Base-by-base conservation (phyloP, 805 yeast genomes). In the Candida boidinii region DNA sequence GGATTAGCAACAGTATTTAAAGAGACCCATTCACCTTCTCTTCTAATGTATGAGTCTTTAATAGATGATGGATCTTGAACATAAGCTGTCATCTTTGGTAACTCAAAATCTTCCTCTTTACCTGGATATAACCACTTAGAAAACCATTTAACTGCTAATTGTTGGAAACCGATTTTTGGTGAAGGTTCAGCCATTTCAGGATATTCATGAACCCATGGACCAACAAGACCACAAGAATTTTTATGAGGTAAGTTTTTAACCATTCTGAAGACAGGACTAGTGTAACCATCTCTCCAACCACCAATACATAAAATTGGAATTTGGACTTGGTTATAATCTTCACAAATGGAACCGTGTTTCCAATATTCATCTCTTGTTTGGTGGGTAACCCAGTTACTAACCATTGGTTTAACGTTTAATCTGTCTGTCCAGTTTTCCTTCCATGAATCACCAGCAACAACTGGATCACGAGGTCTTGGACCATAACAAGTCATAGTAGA, bases 151-250 rank as follows among this genome's bases (percentile, higher is more conserved):
- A 61, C 41, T 1, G 68, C 58, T 19, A 64, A 31, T 38, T 66
- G 67, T 25, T 60, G 63, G 34, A 58, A 66, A 4, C 69, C 70
- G 41, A 65, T 58, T 35, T 56, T 58, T 21, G 71, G 70, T 8
- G 54, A 53, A 6, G 70, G 70, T 22, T 59, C 62, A 2, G 70
- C 70, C 49, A 66, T 58, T 40, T 65, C 70, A 3, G 70, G 71
- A 44, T 54, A 65, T 39, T 65, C 70, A 40, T 65, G 71, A 29
- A 65, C 70, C 71, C 70, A 66, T 7, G 70, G 71, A 16, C 70
- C 70, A 41, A 66, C 55, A 12, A 65, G 36, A 23, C 57, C 58
- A 22, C 52, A 43, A 2, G 62, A 48, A 21, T 59, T 45, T n/a
- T 64, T 60, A 32, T 63, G 52, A n/a, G 64, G 65, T 23, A 65